Evolutionary conservation across 2,329 filamentous ascomycete genomes (phyloP).

Genomic region (Bertia moriformis): DNA sequence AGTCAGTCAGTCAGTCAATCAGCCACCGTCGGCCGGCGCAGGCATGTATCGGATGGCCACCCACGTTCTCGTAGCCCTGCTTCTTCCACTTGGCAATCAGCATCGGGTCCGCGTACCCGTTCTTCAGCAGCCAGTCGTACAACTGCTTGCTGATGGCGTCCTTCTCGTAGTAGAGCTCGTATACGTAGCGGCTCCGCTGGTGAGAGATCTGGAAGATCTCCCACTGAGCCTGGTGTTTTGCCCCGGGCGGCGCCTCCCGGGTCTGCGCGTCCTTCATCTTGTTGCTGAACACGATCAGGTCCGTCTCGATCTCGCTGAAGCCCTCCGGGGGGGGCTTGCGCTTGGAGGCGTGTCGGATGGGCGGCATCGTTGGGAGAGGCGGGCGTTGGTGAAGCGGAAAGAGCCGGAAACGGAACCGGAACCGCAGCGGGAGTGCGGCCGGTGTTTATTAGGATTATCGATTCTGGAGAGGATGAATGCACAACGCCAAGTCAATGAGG

Average conservation of each 20-base stretch:
- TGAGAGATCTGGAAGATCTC: constrained; percentile 95
- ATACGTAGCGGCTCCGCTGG: constrained; percentile 82
- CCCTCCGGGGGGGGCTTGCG: constrained; percentile 73
- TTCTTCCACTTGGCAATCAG: constrained; percentile 99
- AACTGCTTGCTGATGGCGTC: constrained; percentile 83
- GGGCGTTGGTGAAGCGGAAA: no score
- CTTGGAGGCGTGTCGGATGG: constrained; percentile 61
- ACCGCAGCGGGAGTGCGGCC: no score
- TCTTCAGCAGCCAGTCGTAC: constrained; percentile 95
- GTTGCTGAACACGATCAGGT: constrained; percentile 71
- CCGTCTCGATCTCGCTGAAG: constrained; percentile 78
- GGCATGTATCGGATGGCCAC: constrained; percentile 12
- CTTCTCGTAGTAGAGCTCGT: constrained; percentile 95
- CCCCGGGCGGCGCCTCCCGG: constrained; percentile 63
- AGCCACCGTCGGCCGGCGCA: background rate
- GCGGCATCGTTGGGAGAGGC: constrained; percentile 42
- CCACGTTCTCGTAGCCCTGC: constrained; percentile 90
- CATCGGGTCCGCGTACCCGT: constrained; percentile 85
- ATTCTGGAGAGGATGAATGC: no score
- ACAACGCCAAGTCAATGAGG: no score
- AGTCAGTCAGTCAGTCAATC: constrained; percentile 9
- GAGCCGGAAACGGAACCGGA: no score
- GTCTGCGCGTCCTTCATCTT: constrained; percentile 95
- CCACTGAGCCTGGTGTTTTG: constrained; percentile 84
- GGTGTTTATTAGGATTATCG: constrained; percentile 10